Base-by-base conservation (phyloP, 2,329 filamentous ascomycete species). In the Aspergillus latus region DNA sequence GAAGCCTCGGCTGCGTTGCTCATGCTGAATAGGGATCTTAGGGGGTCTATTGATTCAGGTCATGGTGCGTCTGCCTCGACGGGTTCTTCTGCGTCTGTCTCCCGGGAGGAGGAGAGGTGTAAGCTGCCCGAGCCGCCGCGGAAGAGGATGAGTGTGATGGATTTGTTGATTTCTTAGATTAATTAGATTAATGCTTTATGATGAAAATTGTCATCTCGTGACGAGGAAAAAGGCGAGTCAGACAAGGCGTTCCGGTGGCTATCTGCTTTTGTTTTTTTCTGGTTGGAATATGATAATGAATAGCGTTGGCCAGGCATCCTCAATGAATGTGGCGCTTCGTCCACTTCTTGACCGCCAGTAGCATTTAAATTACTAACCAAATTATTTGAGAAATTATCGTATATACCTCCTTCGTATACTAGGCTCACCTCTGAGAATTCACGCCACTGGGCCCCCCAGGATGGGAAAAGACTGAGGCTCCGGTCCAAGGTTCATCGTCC, bases 1-100 rank as follows among this genome's bases (percentile, higher is more conserved):
- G 90, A 94, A 71, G 92, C 91, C 1, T 94, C 91, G 6, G 88
- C 90, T 10, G 92, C 92, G 2, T 72, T 96, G 64, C 74, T 96
- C 70, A 96, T 96, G 92, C 78, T 97, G 57, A 95, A 92, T 63
- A 85, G 81, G 52, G 91, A 94, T 70, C 83, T 90, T 40, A 81
- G 90, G 36, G 80, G 79, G 37, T 77, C 74, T 4, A 65, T 69
- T 1, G 65, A 71, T 59, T 71, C 69, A 6, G 62, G 66, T 6
- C 66, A 57, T 45, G 69, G 68, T 36, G 62, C 62, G 8, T 62
- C 66, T 28, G 10, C 15, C 6, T 42, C 39, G 8, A 37, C 59
- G 2, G 51, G 52, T 46, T 30, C 43, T 29, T 37, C 34, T 37
- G 34, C n/a, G 5, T 45, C 49, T 47, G 26, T n/a, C 29, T 30